These are phyloP conservation scores for Hapsidospora chrysogenum DNA, from an alignment of 495 filamentous ascomycete genomes.

Conservation along the genomic window DNA sequence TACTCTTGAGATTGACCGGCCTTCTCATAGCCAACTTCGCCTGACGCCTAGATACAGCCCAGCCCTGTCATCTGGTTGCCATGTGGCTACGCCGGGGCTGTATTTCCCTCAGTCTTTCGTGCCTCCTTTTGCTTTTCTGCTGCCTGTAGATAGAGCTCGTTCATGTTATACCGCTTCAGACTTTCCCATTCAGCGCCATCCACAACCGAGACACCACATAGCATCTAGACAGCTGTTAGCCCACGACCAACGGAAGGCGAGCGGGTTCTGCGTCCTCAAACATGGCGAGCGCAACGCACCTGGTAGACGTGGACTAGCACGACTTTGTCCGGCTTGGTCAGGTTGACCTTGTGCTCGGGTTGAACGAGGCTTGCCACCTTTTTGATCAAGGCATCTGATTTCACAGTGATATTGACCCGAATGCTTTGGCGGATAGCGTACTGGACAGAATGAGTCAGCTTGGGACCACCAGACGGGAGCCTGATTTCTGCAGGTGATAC, in stretches of 20 bases:
- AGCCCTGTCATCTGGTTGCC: too few relatives aligned
- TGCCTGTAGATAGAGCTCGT: conserved; percentile 24
- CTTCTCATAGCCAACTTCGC: too few relatives aligned
- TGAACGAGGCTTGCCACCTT: conserved; percentile 45
- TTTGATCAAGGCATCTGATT: conserved; percentile 60
- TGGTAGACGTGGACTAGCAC: conserved; percentile 83
- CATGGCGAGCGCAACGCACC: conserved; percentile 22
- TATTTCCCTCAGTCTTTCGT: conserved; percentile 1
- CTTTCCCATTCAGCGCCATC: conserved; percentile 28
- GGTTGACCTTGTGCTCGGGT: conserved; percentile 61
- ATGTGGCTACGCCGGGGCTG: too few relatives aligned
- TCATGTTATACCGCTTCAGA: conserved; percentile 29
- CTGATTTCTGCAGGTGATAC: too few relatives aligned
- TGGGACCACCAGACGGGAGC: too few relatives aligned
- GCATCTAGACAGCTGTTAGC: conserved; percentile 16
- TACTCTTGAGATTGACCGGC: too few relatives aligned
- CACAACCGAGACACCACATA: conserved; percentile 31
- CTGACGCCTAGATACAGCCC: too few relatives aligned
- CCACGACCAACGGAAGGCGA: background rate
- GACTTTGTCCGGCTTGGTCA: conserved; percentile 64
- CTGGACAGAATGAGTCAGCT: too few relatives aligned
- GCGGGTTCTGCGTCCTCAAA: background rate
- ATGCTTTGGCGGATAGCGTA: conserved; percentile 82
- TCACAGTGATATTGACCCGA: conserved; percentile 61
- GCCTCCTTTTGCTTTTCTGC: conserved; percentile 6